Evolutionary conservation across 208 protist species (phyloP), one percentile per base, ranked within the genome.

Genomic region (Leishmania aethiopica): DNA sequence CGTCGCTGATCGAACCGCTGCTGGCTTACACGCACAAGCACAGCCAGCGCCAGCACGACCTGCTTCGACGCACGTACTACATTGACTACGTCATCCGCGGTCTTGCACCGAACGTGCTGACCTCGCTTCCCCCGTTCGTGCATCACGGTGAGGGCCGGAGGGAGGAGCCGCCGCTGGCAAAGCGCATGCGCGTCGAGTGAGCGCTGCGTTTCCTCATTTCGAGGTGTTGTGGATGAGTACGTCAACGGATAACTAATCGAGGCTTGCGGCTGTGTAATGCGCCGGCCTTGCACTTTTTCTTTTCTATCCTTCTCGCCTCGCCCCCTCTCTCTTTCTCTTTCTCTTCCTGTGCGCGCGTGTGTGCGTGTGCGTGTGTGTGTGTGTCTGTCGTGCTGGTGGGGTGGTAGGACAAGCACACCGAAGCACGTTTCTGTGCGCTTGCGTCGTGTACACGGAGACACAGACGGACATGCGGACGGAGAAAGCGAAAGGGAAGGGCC

Each of bases 51-150:
- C 88, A 96, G 78, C 93, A 96, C 70, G 90, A 95, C 35, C 81
- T 93, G 78, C 88, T 97, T 77, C 89, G 90, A 10, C 91, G 91
- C 32, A 96, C 93, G n/a, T 97, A 98, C 85, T 97, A 97, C 86
- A 89, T 98, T 79, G 94, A 97, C 82, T 97, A 96, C 77, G 84
- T 98, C 66, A 95, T 94, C 51, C 95, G 84, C 74, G 82, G 78
- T 3, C 55, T 95, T 17, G 74, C 85, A 0, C 93, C 90, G 25
- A 88, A 89, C 37, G 89, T 84, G 28, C 88, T 97, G 49, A 96
- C 92, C 22, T 91, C 82, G 47, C 49, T 89, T 40, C 93, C 95
- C 11, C 93, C 93, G 15, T 96, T 94, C 72, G 77, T 92, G 25
- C 62, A 75, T 10, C 75, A 64, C 8, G 74, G 72, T 35, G 81